phyloP scores from a whole-genome alignment of 306 rosid genomes.

The peach (Prunus persica) region DNA sequence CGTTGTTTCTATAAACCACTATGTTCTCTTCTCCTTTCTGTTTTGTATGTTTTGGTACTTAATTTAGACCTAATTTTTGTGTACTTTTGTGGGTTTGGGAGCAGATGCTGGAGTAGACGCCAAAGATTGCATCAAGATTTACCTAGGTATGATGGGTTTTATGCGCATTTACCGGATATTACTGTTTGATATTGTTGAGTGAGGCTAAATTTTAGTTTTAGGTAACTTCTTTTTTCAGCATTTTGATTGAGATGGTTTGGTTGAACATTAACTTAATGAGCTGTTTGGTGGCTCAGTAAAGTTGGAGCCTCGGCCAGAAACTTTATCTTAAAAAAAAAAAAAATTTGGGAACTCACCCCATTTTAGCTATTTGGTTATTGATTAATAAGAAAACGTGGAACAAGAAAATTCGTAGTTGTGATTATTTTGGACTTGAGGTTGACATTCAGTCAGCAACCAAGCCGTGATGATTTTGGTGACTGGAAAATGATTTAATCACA shows the following conservation, averaged over 20 bases:
- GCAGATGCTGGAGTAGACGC: constrained; percentile 79
- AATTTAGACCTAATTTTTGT: not conserved
- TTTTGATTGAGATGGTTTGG: not conserved
- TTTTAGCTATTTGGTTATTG: constrained; percentile 19
- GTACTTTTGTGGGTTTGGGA: constrained; percentile 11
- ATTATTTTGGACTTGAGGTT: not conserved
- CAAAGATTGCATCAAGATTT: constrained; percentile 73
- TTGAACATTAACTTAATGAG: not conserved
- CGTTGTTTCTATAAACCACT: not conserved
- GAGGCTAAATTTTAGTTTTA: not conserved
- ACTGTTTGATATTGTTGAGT: not conserved
- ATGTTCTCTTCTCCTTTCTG: not conserved
- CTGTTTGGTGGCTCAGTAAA: not conserved
- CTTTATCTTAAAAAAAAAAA: not conserved
- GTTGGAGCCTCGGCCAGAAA: not conserved
- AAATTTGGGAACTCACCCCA: not conserved
- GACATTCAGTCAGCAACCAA: not conserved
- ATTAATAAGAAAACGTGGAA: not conserved
- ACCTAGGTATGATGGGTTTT: constrained; percentile 52
- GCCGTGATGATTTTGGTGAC: not conserved
- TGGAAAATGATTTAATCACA: not conserved
- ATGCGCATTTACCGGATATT: not conserved
- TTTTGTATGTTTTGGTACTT: not conserved
- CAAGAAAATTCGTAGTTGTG: not conserved
- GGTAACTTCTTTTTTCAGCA: not conserved